Base-by-base conservation (phyloP, 129 eudicot species). In the Ambrosia artemisiifolia region DNA sequence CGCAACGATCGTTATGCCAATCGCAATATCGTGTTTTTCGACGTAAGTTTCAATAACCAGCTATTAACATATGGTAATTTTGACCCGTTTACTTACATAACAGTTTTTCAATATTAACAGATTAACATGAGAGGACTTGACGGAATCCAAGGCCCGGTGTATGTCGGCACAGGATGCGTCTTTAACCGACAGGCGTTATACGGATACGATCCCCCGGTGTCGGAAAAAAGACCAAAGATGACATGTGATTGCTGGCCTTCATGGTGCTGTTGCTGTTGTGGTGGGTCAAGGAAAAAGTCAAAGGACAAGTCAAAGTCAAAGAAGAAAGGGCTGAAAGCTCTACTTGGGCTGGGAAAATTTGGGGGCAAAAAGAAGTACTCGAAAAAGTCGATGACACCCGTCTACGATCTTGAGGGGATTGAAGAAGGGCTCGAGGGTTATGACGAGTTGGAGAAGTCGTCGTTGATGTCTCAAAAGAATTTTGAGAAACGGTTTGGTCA, bases 111-210 rank as follows among this genome's bases (percentile, higher is more conserved):
- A 70, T 5, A 20, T 51, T 34, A 33, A 51, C 81, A 93, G 98
- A 89, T 93, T 71, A 94, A 94, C 75, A 94, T 94, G 98, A 94
- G 90, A 90, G 98, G 98, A 74, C 88, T 94, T 63, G 98, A 94
- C 38, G 98, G 98, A 30, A 84, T 94, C 57, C 98, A 94, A 84
- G 98, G 98, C 60, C 98, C 98, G 13, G 98, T 94, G 8, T 94
- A 94, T 56, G 98, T 94, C 1, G 98, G 98, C 5, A 94, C 98
- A 0, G 96, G 98, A 35, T 87, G 95, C 75, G 96, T 90, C 42
- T 94, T 94, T 54, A 94, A 94, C 82, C 63, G 98, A 63, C 96
- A 72, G 72, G 96, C 98, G 38, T 82, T 92, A 60, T 92, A 92
- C 40, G 98, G 98, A 4, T 94, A 94, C 34, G 95, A 94, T 51